phyloP scores from a whole-genome alignment of 129 eudicot species.

The Deinandra increscens region DNA sequence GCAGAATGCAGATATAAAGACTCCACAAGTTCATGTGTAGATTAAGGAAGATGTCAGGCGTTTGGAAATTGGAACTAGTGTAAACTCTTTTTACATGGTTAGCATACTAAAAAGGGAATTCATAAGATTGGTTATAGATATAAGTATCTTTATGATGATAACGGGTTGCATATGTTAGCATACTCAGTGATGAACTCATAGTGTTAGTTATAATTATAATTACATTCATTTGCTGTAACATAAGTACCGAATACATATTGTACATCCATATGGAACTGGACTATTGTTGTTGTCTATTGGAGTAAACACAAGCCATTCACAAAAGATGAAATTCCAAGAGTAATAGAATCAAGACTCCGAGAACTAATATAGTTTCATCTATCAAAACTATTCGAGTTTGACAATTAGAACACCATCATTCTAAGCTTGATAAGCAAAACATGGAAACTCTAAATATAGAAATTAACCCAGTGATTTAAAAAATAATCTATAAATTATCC shows the following conservation, averaged over 20 bases:
- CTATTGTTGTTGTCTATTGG: too few species aligned
- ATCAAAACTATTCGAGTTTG: too few species aligned
- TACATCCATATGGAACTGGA: too few species aligned
- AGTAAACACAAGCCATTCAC: too few species aligned
- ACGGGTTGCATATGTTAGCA: neutral
- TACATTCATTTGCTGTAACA: too few species aligned
- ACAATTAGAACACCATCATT: neutral
- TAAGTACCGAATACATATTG: too few species aligned
- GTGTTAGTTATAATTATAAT: too few species aligned
- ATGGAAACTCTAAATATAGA: neutral
- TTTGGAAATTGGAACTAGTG: neutral
- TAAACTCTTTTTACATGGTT: neutral
- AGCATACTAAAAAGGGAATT: neutral
- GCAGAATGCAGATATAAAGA: too few species aligned
- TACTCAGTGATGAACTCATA: too few species aligned
- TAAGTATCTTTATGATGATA: neutral
- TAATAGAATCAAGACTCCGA: too few species aligned
- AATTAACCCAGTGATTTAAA: neutral
- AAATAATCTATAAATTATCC: neutral
- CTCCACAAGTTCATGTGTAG: neutral
- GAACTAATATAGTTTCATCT: too few species aligned
- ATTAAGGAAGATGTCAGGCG: neutral
- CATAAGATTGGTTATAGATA: neutral
- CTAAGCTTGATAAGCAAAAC: slow-evolving; percentile 5
- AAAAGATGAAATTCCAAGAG: too few species aligned